These are phyloP conservation scores for Fusarium guadeloupense DNA, from an alignment of 2,329 filamentous ascomycete genomes.

Conservation along the genomic window DNA sequence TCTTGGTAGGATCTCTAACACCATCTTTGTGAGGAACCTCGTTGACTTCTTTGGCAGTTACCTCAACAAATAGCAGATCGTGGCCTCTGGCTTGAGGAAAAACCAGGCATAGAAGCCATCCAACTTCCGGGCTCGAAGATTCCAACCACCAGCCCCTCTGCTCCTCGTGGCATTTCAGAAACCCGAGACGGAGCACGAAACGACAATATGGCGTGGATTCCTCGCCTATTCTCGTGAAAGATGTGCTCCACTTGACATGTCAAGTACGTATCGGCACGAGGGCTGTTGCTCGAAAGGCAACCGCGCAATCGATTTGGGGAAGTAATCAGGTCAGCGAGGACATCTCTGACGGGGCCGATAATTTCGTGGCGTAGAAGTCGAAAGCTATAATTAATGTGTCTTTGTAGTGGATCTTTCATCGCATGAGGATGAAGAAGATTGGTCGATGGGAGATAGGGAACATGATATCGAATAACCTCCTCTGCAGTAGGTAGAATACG, in stretches of 20 bases:
- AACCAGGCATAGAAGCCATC: constrained; percentile 16
- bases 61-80: constrained; percentile 6
- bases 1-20: background rate
- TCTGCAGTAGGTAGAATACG: constrained; percentile 7
- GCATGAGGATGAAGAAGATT: constrained; percentile 9
- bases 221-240: background rate
- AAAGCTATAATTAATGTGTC: constrained; percentile 15
- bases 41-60: background rate
- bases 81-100: background rate
- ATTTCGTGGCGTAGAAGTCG: constrained; percentile 17
- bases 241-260: background rate
- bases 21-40: background rate
- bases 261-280: background rate
- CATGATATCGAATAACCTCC: background rate
- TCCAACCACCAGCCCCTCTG: constrained; percentile 17
- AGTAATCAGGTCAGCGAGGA: background rate
- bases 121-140: constrained; percentile 12
- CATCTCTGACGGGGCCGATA: constrained; percentile 6
- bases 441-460: constrained; percentile 8
- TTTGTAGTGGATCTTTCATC: background rate
- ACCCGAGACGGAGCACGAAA: background rate
- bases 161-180: background rate
- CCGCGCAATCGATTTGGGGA: background rate
- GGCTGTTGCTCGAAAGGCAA: background rate
- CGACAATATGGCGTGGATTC: background rate